Conservation (phyloP, 2,329 filamentous ascomycete genomes). For the Cladosporium sp. region DNA sequence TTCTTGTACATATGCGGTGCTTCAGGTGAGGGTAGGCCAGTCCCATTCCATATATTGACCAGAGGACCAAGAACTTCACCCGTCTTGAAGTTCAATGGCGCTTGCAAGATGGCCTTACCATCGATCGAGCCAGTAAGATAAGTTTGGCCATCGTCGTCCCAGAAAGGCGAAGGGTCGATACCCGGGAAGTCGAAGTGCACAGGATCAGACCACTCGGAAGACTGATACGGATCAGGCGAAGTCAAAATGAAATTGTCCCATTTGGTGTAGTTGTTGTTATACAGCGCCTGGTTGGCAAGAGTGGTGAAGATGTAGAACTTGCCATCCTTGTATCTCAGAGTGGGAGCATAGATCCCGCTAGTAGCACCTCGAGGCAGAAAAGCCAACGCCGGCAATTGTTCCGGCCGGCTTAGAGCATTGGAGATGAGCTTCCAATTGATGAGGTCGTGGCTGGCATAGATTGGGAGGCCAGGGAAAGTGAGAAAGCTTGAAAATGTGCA, state of each 20-base stretch:
- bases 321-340: slow-evolving; percentile 37
- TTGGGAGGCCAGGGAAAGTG: slow-evolving; percentile 41
- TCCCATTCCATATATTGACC: slow-evolving; percentile 33
- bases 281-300: slow-evolving; percentile 25
- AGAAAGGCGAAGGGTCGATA: slow-evolving; percentile 54
- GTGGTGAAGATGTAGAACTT: slow-evolving; percentile 37
- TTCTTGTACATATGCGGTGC: slow-evolving; percentile 36
- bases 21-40: slow-evolving; percentile 32
- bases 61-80: slow-evolving; percentile 28
- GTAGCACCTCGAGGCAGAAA: slow-evolving; percentile 32
- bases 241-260: slow-evolving; percentile 45
- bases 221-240: slow-evolving; percentile 39
- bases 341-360: slow-evolving; percentile 39
- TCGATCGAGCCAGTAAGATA: slow-evolving; percentile 40
- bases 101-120: slow-evolving; percentile 27
- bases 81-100: slow-evolving; percentile 31
- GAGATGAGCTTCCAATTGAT: slow-evolving; percentile 37
- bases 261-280: slow-evolving; percentile 27
- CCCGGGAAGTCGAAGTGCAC: slow-evolving; percentile 43
- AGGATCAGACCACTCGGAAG: slow-evolving; percentile 45
- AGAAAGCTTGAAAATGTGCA: slow-evolving; percentile 43
- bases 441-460: slow-evolving; percentile 42
- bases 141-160: slow-evolving; percentile 52
- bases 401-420: slow-evolving; percentile 31
- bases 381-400: slow-evolving; percentile 34